These are phyloP conservation scores for Mikania micrantha DNA, from an alignment of 129 eudicot genomes.

Conservation along the genomic window DNA sequence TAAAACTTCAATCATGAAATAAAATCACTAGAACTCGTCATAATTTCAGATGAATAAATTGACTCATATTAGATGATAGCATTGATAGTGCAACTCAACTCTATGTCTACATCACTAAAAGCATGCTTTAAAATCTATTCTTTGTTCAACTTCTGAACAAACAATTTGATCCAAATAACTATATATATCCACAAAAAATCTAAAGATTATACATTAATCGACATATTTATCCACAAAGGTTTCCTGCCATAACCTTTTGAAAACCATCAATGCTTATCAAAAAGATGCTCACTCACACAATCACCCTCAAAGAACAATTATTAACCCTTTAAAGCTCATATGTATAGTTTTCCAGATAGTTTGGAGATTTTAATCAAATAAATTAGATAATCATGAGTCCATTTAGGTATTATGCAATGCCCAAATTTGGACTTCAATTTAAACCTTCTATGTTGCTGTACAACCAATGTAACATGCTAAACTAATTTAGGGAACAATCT, in stretches of 20 bases:
- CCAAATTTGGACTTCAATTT: neutral
- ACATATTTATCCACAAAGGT: neutral
- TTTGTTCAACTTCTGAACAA: neutral
- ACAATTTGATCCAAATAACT: neutral
- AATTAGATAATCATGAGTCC: too few relatives aligned
- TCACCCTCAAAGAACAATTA: neutral
- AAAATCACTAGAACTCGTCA: neutral
- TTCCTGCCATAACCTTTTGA: too few relatives aligned
- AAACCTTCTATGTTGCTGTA: slow-evolving; percentile 3
- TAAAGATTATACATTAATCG: neutral
- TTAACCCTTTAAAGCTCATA: too few relatives aligned
- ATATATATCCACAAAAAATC: slow-evolving; percentile 7
- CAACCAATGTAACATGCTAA: neutral
- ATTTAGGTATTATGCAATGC: neutral
- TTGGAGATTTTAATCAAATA: too few relatives aligned
- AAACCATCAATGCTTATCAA: too few relatives aligned
- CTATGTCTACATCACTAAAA: neutral
- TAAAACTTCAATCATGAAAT: neutral
- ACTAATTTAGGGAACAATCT: slow-evolving; percentile 12
- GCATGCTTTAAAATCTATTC: neutral
- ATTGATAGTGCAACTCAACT: neutral
- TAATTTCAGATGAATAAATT: neutral
- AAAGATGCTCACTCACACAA: neutral
- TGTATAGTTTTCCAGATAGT: too few relatives aligned
- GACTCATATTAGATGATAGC: neutral